Base-by-base conservation (phyloP, 805 yeast genomes). In the Scheffersomyces ergatensis region DNA sequence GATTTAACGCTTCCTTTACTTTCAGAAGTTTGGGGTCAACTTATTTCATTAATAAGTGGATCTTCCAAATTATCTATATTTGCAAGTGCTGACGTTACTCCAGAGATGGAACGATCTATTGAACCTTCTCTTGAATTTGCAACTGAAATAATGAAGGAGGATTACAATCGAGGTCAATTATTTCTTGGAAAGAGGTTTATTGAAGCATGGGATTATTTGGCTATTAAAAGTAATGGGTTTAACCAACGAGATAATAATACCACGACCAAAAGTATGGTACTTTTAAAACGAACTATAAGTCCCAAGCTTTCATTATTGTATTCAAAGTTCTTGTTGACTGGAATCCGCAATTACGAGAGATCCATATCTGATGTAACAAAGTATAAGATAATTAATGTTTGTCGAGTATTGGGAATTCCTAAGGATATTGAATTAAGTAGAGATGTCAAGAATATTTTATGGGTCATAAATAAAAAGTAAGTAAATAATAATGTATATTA, bases 111-210 rank as follows among this genome's bases (percentile, higher is more conserved):
- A 7, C 50, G 44, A 24, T 44, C 63, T 17, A 54, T 60, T 14
- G 44, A 48, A 1, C 63, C 65, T 3, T 49, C 67, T 0, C 40
- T 67, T 33, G 60, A 60, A 33, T 51, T 70, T 14, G 52, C 57
- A 12, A 51, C 54, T 1, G 47, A 43, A 2, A 55, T 67, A 5
- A 29, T 70, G 5, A 41, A 53, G 13, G 56, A 56, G 15, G 76
- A 70, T 39, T 43, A 42, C 5, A 55, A 54, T 27, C 72, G 60
- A 45, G 63, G 65, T 13, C 79, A 77, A 30, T 59, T 68, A 13
- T 81, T 80, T 47, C 56, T 80, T 45, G 55, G 72, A 4, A 58
- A 66, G 19, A 66, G 75, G 39, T 78, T 78, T 40, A 45, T 65
- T 20, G 78, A 75, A 4, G 50, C 79, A 34, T 78, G 80, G 77